A percentile compares a stretch with the other conserved stretches of the same genome.
These are phyloP conservation scores for Breviolum minutum DNA, from an alignment of 73 alveolate genomes.

Conservation along the genomic window DNA sequence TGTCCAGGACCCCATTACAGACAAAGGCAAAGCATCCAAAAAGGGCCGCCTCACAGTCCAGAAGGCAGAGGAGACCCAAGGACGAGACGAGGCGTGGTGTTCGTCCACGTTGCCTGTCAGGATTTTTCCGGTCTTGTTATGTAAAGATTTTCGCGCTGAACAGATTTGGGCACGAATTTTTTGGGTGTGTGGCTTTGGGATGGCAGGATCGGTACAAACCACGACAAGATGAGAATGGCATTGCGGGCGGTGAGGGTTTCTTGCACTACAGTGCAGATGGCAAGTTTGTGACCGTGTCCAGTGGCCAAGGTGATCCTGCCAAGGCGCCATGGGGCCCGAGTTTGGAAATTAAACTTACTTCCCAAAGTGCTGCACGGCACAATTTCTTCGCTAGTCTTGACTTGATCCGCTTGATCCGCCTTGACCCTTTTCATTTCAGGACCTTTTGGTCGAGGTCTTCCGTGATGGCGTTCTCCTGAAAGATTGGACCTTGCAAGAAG, in stretches of 20 bases:
- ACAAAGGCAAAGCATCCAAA: slow-evolving; percentile 83
- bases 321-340: slow-evolving; percentile 5
- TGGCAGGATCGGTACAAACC: slow-evolving; percentile 74
- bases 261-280: slow-evolving; percentile 88
- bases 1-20: slow-evolving; percentile 90
- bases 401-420: too few relatives aligned
- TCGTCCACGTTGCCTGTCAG: neutral
- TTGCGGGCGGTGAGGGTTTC: slow-evolving; percentile 80
- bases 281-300: slow-evolving; percentile 77
- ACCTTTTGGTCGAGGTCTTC: slow-evolving; percentile 66
- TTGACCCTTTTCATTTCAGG: neutral
- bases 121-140: neutral
- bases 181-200: neutral
- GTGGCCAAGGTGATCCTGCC: slow-evolving; percentile 73
- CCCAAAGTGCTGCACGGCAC: too few relatives aligned
- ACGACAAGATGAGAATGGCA: slow-evolving; percentile 80
- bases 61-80: slow-evolving; percentile 43
- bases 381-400: neutral
- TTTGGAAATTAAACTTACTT: neutral
- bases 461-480: slow-evolving; percentile 61
- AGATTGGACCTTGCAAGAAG: slow-evolving; percentile 78
- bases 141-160: neutral
- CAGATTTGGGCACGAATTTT: neutral
- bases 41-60: slow-evolving; percentile 90
- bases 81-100: neutral